Evolutionary conservation across 306 rosid genomes (phyloP), one percentile per base, ranked within the genome.

Genomic region (Cercis canadensis): DNA sequence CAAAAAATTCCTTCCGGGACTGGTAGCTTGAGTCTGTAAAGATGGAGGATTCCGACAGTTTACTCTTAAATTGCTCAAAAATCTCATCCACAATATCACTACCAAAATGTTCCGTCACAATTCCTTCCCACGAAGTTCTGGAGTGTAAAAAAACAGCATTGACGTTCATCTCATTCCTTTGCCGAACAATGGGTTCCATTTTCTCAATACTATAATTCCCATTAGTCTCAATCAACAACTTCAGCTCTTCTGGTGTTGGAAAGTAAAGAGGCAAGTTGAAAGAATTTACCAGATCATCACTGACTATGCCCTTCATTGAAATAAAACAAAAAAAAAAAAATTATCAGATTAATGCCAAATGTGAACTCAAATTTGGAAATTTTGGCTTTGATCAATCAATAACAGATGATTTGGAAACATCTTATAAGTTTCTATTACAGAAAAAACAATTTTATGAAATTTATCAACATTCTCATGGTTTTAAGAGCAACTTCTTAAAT

Each of bases 171-270:
- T 15, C 0, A 5, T 0, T 1, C 17, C 0, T 7, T n/a, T 8
- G n/a, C 1, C 16, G 13, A 34, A 0, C 17, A 4, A 58, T 7
- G 4, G 43, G 14, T 34, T 58, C 45, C 12, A 7, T 14, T 13
- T 1, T 58, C 45, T 34, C 64, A 55, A 55, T 29, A 9, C 18
- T 58, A 18, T 39, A 61, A 11, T 61, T 61, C 18, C 51, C 67
- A 62, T 62, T 62, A 0, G 4, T 19, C 52, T 62, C 13, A 44
- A 62, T 62, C 68, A 62, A 13, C 16, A 19, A 36, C 33, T 62
- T 24, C 1, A 62, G 11, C 39, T 62, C 68, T 8, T 40, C 13
- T 18, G 53, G 10, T 43, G 36, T 5, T 19, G 65, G 65, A 9
- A 59, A 1, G 31, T 59, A 37, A 7, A 4, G 0, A 0, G 40